Evolutionary conservation across 2,329 filamentous ascomycete genomes (phyloP).

Genomic region (Fusarium sp.): DNA sequence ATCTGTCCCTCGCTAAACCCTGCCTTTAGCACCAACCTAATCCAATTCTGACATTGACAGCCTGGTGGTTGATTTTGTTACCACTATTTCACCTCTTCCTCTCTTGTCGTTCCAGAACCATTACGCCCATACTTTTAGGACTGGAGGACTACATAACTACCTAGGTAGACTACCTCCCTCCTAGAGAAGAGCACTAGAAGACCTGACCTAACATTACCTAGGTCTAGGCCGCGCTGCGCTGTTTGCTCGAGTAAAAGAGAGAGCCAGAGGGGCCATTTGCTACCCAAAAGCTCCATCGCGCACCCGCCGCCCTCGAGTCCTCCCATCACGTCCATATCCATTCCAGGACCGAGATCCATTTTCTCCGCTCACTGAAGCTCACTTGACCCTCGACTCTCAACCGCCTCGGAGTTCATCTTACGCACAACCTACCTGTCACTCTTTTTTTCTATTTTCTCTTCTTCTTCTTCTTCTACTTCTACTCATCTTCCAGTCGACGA

Average conservation of each 20-base stretch:
- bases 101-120: constrained; percentile 2
- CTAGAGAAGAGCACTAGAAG: too few species aligned
- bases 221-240: neutral
- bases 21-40: constrained; percentile 23
- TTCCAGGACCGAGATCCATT: constrained; percentile 38
- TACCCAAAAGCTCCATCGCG: constrained; percentile 40
- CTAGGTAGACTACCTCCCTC: too few species aligned
- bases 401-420: constrained; percentile 35
- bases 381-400: constrained; percentile 19
- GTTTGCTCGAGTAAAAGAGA: constrained; percentile 18
- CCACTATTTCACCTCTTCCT: constrained; percentile 4
- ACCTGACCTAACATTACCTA: neutral
- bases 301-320: constrained; percentile 46
- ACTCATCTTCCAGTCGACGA: constrained; percentile 12
- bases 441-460: constrained; percentile 23
- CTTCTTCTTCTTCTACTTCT: neutral
- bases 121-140: too few species aligned
- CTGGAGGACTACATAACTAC: constrained; percentile 3
- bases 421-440: constrained; percentile 33
- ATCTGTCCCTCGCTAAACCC: constrained; percentile 37
- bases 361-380: constrained; percentile 39
- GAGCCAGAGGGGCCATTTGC: constrained; percentile 28
- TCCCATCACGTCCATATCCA: constrained; percentile 29
- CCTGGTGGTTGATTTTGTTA: neutral
- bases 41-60: constrained; percentile 22